These are phyloP conservation scores for Eutrema japonicum DNA, from an alignment of 345 rosid genomes.

Conservation along the genomic window DNA sequence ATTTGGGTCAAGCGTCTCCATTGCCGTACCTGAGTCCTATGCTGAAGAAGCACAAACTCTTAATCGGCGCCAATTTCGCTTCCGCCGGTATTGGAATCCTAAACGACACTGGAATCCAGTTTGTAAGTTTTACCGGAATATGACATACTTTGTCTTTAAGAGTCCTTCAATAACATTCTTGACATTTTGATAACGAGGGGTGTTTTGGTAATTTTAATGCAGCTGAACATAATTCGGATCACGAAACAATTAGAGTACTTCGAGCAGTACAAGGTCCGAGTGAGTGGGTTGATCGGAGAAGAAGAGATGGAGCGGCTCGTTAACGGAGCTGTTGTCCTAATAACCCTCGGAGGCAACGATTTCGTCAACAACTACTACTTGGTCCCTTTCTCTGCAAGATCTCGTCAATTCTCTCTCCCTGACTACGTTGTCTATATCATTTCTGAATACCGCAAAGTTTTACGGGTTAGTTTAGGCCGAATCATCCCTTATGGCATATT, in stretches of 20 bases:
- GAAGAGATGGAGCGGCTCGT: conserved; percentile 55
- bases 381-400: conserved; percentile 84
- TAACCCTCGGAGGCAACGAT: conserved; percentile 86
- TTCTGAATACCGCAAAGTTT: conserved; percentile 77
- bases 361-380: conserved; percentile 86
- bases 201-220: conserved; percentile 26
- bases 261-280: conserved; percentile 64
- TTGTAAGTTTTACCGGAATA: conserved; percentile 52
- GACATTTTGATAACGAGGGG: neutral
- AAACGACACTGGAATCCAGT: conserved; percentile 89
- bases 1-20: conserved; percentile 64
- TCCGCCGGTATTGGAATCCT: conserved; percentile 95
- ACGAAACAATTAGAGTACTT: conserved; percentile 63
- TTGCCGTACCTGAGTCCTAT: conserved; percentile 82
- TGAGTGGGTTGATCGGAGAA: conserved; percentile 59
- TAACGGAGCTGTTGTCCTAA: conserved; percentile 61
- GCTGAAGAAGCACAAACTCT: conserved; percentile 61
- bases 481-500: neutral
- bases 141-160: neutral
- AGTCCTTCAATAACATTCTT: neutral
- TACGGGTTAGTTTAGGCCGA: conserved; percentile 45
- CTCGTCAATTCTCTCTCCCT: conserved; percentile 75
- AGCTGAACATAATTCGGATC: conserved; percentile 80
- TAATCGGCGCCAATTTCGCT: conserved; percentile 90
- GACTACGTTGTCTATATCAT: conserved; percentile 68